Evolutionary conservation across 441 rosid genomes (phyloP).

Genomic region (Adansonia madagascariensis): DNA sequence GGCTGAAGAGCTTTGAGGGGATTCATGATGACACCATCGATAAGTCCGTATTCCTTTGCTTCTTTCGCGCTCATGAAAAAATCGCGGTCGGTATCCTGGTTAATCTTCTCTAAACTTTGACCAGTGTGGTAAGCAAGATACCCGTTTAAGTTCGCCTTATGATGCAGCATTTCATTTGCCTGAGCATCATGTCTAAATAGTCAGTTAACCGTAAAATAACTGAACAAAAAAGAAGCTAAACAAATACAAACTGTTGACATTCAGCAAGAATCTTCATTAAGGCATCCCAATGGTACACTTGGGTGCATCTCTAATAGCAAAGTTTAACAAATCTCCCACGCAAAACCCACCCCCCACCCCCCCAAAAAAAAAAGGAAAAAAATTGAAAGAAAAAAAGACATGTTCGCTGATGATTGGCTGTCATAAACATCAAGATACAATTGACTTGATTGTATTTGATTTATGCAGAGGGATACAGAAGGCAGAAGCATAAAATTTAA

Average conservation of each 20-base stretch:
- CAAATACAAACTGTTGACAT: background rate
- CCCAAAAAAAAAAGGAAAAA: too few relatives aligned
- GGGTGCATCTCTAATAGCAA: background rate
- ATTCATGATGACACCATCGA: conserved; percentile 81
- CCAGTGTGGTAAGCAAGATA: conserved; percentile 96
- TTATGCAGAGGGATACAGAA: background rate
- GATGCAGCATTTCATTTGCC: conserved; percentile 98
- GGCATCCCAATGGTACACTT: background rate
- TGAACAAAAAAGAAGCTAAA: background rate
- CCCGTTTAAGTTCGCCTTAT: conserved; percentile 87
- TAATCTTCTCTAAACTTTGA: conserved; percentile 83
- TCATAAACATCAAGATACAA: conserved; percentile 15
- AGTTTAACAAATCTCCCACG: background rate
- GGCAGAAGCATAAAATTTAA: background rate
- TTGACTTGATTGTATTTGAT: background rate
- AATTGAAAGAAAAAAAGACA: background rate
- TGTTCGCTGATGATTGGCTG: background rate
- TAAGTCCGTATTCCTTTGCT: conserved; percentile 89
- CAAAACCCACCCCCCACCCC: background rate
- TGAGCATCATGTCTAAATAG: conserved; percentile 34
- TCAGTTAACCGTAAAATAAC: background rate
- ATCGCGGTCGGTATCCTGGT: conserved; percentile 89
- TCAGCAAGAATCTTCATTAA: background rate
- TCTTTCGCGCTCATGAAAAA: conserved; percentile 98
- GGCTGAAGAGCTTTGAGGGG: conserved; percentile 92